Conservation (phyloP, 352 stramenopile genomes). For the Pythium aphanidermatum region DNA sequence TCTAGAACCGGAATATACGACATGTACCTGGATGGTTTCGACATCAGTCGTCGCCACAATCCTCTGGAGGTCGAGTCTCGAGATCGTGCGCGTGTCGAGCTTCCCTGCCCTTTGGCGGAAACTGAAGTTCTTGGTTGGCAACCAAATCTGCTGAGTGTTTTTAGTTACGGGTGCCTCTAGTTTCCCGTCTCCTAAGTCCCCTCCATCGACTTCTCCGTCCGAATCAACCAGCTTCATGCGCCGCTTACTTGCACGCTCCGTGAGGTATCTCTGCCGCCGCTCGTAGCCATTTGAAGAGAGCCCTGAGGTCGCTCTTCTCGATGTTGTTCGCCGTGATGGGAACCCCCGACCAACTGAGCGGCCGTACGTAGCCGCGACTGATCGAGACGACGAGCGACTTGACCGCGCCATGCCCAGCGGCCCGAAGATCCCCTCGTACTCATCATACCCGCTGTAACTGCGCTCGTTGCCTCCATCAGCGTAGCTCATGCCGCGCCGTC, state of each 20-base stretch:
- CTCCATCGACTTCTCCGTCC: slow-evolving; percentile 8
- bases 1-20: neutral
- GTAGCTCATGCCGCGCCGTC: slow-evolving; percentile 2
- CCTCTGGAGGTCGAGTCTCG: slow-evolving; percentile 58
- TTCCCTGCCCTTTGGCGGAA: slow-evolving; percentile 73
- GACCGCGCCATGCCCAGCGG: slow-evolving; percentile 20
- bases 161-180: neutral
- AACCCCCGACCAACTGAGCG: neutral
- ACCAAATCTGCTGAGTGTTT: slow-evolving; percentile 44
- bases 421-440: slow-evolving; percentile 60
- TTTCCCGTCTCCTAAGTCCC: neutral
- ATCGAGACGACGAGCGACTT: neutral
- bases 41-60: slow-evolving; percentile 75
- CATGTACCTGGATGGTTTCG: slow-evolving; percentile 50
- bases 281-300: slow-evolving; percentile 14
- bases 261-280: slow-evolving; percentile 16
- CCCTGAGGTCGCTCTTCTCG: neutral
- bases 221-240: slow-evolving; percentile 12
- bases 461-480: neutral
- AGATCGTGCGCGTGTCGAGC: slow-evolving; percentile 66
- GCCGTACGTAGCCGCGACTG: neutral
- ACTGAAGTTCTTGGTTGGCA: slow-evolving; percentile 62
- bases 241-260: slow-evolving; percentile 18
- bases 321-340: neutral
- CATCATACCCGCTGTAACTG: slow-evolving; percentile 44